These are phyloP conservation scores for Xerocomellus chrysenteron DNA, from an alignment of 768 basidiomycete species.

Conservation along the genomic window DNA sequence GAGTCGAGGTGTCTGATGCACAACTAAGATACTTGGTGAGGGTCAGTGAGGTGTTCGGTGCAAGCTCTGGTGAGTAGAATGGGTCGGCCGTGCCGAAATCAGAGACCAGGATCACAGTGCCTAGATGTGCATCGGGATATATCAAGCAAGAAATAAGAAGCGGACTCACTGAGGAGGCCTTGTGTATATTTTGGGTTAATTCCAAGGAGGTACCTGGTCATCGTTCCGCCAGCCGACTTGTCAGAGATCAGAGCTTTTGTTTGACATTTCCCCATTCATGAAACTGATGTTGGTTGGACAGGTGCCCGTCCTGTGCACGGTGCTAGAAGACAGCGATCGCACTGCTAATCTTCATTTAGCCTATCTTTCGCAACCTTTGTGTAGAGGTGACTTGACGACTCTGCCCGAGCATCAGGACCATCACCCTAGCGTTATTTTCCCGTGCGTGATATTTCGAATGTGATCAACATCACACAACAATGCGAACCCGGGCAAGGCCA, in stretches of 20 bases:
- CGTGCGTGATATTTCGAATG: too few relatives aligned
- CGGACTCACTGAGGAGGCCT: conserved; percentile 18
- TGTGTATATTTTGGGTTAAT: conserved; percentile 16
- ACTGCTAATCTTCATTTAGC: not conserved
- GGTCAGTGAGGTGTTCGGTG: conserved; percentile 10
- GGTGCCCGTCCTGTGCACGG: not conserved
- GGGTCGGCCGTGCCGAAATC: conserved; percentile 14
- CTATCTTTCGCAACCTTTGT: not conserved
- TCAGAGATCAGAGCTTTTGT: conserved; percentile 16
- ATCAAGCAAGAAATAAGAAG: not conserved
- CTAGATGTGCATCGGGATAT: not conserved
- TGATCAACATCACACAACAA: too few relatives aligned
- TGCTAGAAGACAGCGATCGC: not conserved
- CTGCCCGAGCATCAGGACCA: not conserved
- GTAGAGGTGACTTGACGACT: not conserved
- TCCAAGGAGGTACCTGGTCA: conserved; percentile 16
- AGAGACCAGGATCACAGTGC: conserved; percentile 14
- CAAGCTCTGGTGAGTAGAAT: conserved; percentile 15
- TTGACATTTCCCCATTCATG: not conserved
- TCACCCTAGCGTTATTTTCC: too few relatives aligned
- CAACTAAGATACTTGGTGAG: conserved; percentile 17
- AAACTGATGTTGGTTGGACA: not conserved
- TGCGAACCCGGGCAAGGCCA: too few relatives aligned
- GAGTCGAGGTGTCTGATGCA: conserved; percentile 11
- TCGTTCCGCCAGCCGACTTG: conserved; percentile 20